Base-by-base conservation (phyloP, 2,329 filamentous ascomycete species). In the Grosmannia serpens region DNA sequence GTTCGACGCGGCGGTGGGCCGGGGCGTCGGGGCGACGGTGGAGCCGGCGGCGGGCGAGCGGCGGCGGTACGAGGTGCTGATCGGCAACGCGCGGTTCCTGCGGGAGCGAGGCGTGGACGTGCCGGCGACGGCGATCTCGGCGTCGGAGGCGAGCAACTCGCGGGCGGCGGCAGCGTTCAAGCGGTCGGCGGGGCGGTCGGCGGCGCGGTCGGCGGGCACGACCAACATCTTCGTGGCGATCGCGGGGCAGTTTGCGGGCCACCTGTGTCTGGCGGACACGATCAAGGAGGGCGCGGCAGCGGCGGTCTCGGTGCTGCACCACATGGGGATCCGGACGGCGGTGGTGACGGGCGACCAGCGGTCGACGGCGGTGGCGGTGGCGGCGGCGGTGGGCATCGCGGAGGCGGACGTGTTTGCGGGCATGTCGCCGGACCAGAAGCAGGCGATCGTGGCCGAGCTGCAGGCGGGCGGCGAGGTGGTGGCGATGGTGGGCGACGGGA, bases 401-500 rank as follows among this genome's bases (percentile, higher is more conserved):
- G 68, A 80, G 1, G 80, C 86, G 4, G 79, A 91, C 62, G 89
- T 97, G 44, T 87, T 86, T 68, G 90, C 94, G 15, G 88, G 89
- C n/a, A 88, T 92, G 53, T 90, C 88, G 4, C 94, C 94, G 0
- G 86, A 90, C 63, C 88, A 95, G 73, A 99, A 99, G 70, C 91
- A 95, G 70, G 77, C 81, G 31, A 95, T 97, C 64, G 80, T 99
- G 65, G 82, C 84, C 55, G 76, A 86, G 57, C 80, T 97, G 22
- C 90, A 96, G 73, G 76, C 78, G 0, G 72, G 78, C 55, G 90
- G 90, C 61, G 82, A 91, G 65, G 77, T 87, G 55, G 89, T 97
- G 29, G 94, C 89, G 64, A 99, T 99, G 94, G 91, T 97, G 17
- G 91, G 94, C 56, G 94, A 99, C 70, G 94, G 94, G 49, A 96